A percentile compares a stretch with the other conserved stretches of the same genome.
Conservation (phyloP, 106 monocot genomes). For the Dendrobium chrysotoxum region DNA sequence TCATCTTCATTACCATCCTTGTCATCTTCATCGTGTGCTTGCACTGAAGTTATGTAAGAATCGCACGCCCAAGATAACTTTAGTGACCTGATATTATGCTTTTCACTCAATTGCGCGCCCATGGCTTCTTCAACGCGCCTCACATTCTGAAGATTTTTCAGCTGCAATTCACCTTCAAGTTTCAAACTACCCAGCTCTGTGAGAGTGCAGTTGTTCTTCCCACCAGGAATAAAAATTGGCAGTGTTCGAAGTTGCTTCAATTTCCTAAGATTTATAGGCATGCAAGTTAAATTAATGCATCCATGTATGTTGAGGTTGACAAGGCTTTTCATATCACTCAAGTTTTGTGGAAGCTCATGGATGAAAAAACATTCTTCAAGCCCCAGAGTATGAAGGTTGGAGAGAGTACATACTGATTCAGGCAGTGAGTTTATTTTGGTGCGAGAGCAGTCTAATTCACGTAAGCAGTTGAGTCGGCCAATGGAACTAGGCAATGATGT, state of each 20-base stretch:
- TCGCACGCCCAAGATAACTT: background rate
- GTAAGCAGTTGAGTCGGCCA: background rate
- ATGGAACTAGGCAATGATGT: background rate
- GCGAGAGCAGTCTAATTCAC: background rate
- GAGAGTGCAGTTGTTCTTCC: background rate
- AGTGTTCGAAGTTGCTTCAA: slow-evolving; percentile 15
- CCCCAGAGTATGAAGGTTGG: slow-evolving; percentile 8
- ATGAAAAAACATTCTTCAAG: background rate
- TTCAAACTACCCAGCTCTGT: slow-evolving; percentile 16
- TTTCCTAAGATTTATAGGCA: slow-evolving; percentile 25
- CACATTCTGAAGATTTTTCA: slow-evolving; percentile 10
- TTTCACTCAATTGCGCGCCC: slow-evolving; percentile 10
- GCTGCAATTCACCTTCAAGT: background rate
- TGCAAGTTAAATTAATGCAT: background rate
- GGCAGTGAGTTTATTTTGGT: slow-evolving; percentile 9
- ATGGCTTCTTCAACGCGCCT: background rate
- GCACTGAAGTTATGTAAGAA: no score
- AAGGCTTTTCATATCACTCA: slow-evolving; percentile 15
- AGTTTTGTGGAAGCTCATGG: slow-evolving; percentile 4
- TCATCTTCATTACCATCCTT: background rate
- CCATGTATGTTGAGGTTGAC: slow-evolving; percentile 1
- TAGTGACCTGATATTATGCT: slow-evolving; percentile 2
- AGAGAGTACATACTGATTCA: background rate
- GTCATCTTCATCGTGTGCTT: no score
- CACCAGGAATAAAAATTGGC: slow-evolving; percentile 12